Evolutionary conservation across 2,329 filamentous ascomycete genomes (phyloP), one percentile per base, ranked within the genome.

Genomic region (Calonectria pseudoreteaudii): DNA sequence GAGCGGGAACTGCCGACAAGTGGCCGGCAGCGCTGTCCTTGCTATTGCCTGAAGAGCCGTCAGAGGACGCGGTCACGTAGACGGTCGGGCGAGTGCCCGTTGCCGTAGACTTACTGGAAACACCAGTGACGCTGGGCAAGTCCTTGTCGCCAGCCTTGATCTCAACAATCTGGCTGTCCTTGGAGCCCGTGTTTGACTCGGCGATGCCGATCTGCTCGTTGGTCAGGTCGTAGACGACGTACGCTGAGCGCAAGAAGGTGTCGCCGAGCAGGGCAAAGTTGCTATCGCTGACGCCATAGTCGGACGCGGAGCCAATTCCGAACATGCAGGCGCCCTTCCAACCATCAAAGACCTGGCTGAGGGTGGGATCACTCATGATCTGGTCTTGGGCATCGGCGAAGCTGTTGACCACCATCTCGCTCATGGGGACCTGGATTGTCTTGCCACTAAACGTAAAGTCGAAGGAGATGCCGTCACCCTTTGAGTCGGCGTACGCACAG

Each of bases 191-290:
- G 75, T 89, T 90, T 64, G 90, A 86, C 83, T 89, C 89, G 16
- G 89, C 89, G 6, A 91, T 79, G 71, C 84, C 88, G 68, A 91
- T 84, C 82, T 89, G 83, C 77, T 87, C 79, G 81, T 89, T 87
- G 68, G 83, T 84, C 52, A 90, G 80, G 77, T 91, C 89, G 80
- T 90, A 91, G 68, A 90, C 89, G 66, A 90, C 88, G 79, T 91
- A 91, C 28, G 88, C 89, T 14, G 88, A 90, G 38, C 90, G 87
- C 75, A 91, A 75, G 80, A 92, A 90, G 1, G 89, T 90, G 77
- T 91, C 90, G 14, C 90, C 90, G n/a, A 91, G 84, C n/a, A 91
- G 81, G 52, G 85, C 84, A 77, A 85, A 89, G 1, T 71, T 38
- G 26, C 75, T 58, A 14, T 71, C 70, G 18, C 74, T 58, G 38